Base-by-base conservation (phyloP, 163 green algal genomes). In the Trebouxiophyceae sp. region DNA sequence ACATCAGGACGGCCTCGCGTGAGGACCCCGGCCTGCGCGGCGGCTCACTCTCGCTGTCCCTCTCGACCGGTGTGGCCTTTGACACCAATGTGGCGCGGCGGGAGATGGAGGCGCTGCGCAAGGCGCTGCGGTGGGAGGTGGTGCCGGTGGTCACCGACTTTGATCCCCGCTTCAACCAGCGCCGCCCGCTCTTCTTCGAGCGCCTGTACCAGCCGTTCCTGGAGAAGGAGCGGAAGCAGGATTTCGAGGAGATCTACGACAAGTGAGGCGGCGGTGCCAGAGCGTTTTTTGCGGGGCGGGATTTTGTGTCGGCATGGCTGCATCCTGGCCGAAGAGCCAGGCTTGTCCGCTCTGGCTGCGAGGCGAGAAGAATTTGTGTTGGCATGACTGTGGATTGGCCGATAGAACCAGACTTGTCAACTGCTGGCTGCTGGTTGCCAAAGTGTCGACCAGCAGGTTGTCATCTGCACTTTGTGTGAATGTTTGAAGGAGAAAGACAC, bases 191-290 rank as follows among this genome's bases (percentile, higher is more conserved):
- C 20, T 68, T 23, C 20, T 68, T 68, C 44, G 62, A 68, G 50
- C 4, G 31, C 23, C 47, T 68, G 30, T 68, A 68, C 62, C 30
- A 68, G 47, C 62, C 62, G 29, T 67, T 67, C 30, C 28, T 67
- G 59, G n/a, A 16, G 22, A 24, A 56, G 30, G 28, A 63, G 23
- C 23, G 30, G 4, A 28, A 30, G 8, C 8, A 45, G 26, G 30
- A 63, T 24, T 28, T 45, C 22, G 57, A 63, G 20, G 26, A 28
- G 7, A 63, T 63, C 30, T 45, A 50, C 22, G 57, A 63, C 57
- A 63, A 63, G 22, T 63, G 50, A 58, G n/a, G n/a, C n/a, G n/a
- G n/a, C n/a, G n/a, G n/a, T n/a, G n/a, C n/a, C n/a, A n/a, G n/a
- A n/a, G n/a, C n/a, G n/a, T n/a, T n/a, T n/a, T n/a, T n/a, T n/a